Base-by-base conservation (phyloP, 176 grass and related monocot species). In the Melocanna baccifera region DNA sequence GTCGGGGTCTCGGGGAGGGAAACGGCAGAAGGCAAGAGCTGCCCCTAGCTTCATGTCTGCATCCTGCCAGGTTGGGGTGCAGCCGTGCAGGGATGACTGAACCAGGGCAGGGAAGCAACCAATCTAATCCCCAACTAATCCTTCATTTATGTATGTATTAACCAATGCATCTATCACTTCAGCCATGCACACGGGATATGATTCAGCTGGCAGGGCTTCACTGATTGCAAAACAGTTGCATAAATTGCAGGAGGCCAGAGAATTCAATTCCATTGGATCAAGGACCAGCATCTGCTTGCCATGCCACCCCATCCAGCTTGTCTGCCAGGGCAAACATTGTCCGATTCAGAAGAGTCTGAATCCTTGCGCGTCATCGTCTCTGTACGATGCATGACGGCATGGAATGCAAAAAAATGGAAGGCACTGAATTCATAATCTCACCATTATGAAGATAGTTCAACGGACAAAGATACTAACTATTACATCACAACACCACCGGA, bases 231-330 rank as follows among this genome's bases (percentile, higher is more conserved):
- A 74, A 75, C 67, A 87, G 75, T 84, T 23, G 80, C 67, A 58
- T 66, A 83, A 83, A 90, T 67, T 30, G 58, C 79, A 79, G 79
- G 73, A 56, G 23, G 57, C 79, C 88, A 72, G 29, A 67, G 79
- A 45, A 83, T 83, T 87, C 73, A 90, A 83, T 83, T 90, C 48
- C 32, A 19, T 69, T 39, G 47, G 26, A 87, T 75, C 78, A 75
- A 59, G 47, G 39, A 42, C 77, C 77, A 84, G 67, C 9, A 40
- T 32, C 12, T 61, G 52, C 19, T 30, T 45, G 66, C 48, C 40
- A 20, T 36, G 45, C 11, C 37, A 32, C 18, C 64, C 15, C 51
- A 51, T 66, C 29, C 37, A 55, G 83, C 36, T 20, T 34, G 73
- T 25, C 61, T 46, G 83, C 63, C 28, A 45, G 73, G 28, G 53